A percentile compares a stretch with the other conserved stretches of the same genome.
Evolutionary conservation across 345 rosid genomes (phyloP).

Genomic region (Salix suchowensis): DNA sequence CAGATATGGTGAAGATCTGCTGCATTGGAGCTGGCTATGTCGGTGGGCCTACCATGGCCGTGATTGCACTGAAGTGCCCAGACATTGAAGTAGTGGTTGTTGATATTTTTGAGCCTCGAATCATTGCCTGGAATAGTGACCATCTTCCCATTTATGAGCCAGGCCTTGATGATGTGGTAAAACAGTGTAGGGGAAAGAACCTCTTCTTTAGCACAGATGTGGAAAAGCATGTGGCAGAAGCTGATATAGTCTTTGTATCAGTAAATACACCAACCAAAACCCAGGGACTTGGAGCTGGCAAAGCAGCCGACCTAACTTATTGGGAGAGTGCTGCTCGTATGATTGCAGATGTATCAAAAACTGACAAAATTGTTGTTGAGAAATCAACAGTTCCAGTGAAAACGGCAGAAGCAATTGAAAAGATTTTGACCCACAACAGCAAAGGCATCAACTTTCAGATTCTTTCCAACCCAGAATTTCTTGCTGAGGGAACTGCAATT

Average conservation of each 20-base stretch:
- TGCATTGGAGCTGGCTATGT: constrained; percentile 35
- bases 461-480: constrained; percentile 30
- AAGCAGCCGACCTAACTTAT: constrained; percentile 29
- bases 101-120: constrained; percentile 23
- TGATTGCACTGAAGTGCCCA: constrained; percentile 32
- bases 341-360: constrained; percentile 30
- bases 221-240: constrained; percentile 24
- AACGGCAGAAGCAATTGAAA: constrained; percentile 31
- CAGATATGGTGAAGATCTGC: constrained; percentile 31
- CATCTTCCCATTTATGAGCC: constrained; percentile 27
- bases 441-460: constrained; percentile 29
- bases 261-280: constrained; percentile 33
- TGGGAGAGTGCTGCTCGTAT: constrained; percentile 35
- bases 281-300: constrained; percentile 30
- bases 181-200: constrained; percentile 23
- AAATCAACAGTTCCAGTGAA: constrained; percentile 31
- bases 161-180: constrained; percentile 28
- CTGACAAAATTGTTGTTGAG: constrained; percentile 32
- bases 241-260: constrained; percentile 30
- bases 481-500: constrained; percentile 34
- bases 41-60: constrained; percentile 35
- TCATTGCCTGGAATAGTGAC: constrained; percentile 30
- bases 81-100: constrained; percentile 26
- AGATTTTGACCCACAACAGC: constrained; percentile 26
- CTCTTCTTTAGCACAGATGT: constrained; percentile 29